Evolutionary conservation across 2,329 filamentous ascomycete species (phyloP), one percentile per base, ranked within the genome.

Genomic region (Aspergillus novofumigatus): DNA sequence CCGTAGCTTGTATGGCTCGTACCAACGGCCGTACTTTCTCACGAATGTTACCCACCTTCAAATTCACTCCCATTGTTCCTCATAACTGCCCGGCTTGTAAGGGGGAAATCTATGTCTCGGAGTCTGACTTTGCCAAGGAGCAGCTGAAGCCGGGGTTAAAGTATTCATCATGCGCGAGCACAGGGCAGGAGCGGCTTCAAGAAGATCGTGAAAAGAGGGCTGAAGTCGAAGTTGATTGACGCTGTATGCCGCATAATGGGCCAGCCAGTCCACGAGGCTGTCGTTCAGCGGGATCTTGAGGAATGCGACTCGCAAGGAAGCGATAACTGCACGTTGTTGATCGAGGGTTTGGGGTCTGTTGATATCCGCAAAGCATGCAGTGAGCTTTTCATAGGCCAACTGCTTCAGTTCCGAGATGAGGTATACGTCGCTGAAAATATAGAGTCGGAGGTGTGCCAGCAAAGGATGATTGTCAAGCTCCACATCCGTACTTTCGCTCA

Each of bases 371-470:
- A 56, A 41, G 26, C 50, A 50, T 17, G 38, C 49, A 5, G 48
- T 53, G 8, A 58, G 26, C n/a, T 52, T 58, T 20, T 47, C 8
- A 51, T 51, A 58, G 14, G 51, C 52, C 38, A 55, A 38, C 4
- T 52, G 14, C 17, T 56, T 58, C n/a, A 60, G 47, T 7, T 45
- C 35, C 2, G 25, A 21, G 21, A 58, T 28, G 11, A 58, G 25
- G 42, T 58, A 60, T 9, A 23, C n/a, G 7, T 60, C 49, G 6
- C 52, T 51, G 32, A 60, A 60, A 25, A 60, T 55, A 14, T 58
- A 56, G 21, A 58, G 23, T 17, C 26, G 25, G 28, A 60, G 29
- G 38, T 60, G 51, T 10, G 38, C 44, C 14, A 56, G 9, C 5
- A 58, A 47, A 6, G 47, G 52, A 48, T 58, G 50, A 20, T 51